phyloP scores from a whole-genome alignment of 2,329 filamentous ascomycete species.

The Mycosphaerella sp. region DNA sequence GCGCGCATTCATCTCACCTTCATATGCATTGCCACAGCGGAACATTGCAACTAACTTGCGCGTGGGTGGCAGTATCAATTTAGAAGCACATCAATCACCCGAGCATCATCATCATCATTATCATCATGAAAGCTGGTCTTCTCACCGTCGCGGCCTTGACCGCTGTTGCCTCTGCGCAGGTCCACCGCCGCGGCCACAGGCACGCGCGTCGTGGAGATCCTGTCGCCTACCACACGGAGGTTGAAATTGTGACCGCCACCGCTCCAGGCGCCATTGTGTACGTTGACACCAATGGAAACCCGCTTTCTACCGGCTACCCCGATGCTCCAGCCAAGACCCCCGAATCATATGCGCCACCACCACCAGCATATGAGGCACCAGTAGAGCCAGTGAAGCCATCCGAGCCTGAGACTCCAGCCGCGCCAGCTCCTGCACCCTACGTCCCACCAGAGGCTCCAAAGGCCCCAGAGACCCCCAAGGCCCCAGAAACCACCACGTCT shows the following conservation, averaged over 20 bases:
- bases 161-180: constrained; percentile 24
- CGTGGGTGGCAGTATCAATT: constrained; percentile 21
- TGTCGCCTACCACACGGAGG: constrained; percentile 29
- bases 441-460: constrained; percentile 1
- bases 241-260: constrained; percentile 37
- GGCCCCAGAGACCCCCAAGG: constrained; percentile 7
- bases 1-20: not conserved
- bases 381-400: not conserved
- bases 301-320: not conserved
- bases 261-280: constrained; percentile 52
- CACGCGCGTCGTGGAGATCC: constrained; percentile 34
- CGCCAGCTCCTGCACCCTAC: constrained; percentile 15
- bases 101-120: not conserved
- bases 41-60: constrained; percentile 20
- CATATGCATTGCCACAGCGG: not conserved
- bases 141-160: constrained; percentile 26
- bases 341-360: constrained; percentile 8
- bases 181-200: constrained; percentile 32
- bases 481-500: not conserved
- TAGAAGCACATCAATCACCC: constrained; percentile 9
- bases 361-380: constrained; percentile 14
- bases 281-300: constrained; percentile 53
- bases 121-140: constrained; percentile 32
- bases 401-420: constrained; percentile 11
- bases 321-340: constrained; percentile 12